phyloP scores from a whole-genome alignment of 305 asterid genomes.

The Solanum hybrid region DNA sequence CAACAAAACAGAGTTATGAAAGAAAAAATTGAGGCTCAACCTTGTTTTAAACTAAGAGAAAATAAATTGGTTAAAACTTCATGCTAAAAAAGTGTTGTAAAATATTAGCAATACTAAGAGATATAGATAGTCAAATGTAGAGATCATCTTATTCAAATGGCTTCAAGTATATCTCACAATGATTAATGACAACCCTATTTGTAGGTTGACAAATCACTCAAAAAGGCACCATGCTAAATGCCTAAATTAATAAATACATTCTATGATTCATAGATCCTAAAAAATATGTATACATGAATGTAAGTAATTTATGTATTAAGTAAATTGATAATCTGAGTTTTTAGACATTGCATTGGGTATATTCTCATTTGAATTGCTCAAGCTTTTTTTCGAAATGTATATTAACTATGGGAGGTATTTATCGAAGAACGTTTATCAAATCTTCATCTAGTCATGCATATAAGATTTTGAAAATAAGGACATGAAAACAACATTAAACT shows the following conservation, averaged over 20 bases:
- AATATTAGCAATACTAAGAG: not conserved
- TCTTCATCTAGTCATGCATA: not conserved
- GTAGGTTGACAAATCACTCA: not conserved
- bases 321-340: not conserved
- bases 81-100: not conserved
- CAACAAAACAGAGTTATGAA: not conserved
- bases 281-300: not conserved
- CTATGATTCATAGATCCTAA: not conserved
- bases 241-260: not conserved
- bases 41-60: not conserved
- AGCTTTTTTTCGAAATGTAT: not conserved
- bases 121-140: not conserved
- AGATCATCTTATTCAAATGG: not conserved
- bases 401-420: not conserved
- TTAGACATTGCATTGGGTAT: not conserved
- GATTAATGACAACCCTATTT: no score
- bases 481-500: not conserved
- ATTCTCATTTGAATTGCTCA: not conserved
- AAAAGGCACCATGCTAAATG: not conserved
- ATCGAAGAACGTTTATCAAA: not conserved
- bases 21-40: not conserved
- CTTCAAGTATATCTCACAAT: not conserved
- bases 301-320: not conserved
- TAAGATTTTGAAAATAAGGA: not conserved
- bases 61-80: not conserved